Base-by-base conservation (phyloP, 371 early-diverging fungal genomes). In the Lichtheimia ramosa region DNA sequence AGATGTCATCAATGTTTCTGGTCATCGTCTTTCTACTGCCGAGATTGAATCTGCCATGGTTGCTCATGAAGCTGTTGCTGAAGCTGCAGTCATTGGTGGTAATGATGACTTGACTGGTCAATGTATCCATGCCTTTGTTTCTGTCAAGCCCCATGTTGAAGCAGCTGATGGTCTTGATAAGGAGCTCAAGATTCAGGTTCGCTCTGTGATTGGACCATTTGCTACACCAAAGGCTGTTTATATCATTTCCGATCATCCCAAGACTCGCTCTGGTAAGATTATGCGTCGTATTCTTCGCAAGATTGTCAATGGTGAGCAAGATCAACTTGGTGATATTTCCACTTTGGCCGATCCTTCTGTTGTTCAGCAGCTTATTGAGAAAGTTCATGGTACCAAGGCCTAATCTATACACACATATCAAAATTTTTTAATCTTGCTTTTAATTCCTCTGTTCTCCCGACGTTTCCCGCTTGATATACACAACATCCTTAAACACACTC, bases 201-300 rank as follows among this genome's bases (percentile, higher is more conserved):
- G 97, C 54, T 86, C 83, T 50, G 86, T 85, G 61, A 97, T 99
- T 69, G 96, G 96, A 1, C 93, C 97, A 18, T 94, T 99, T 65
- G 96, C 97, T 15, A 84, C 91, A 12, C 96, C 98, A 18, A 95
- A 94, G 74, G 75, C 81, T 40, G 82, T 99, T 42, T 79, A 94
- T 62, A 62, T 97, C 55, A 87, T 91, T 16, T 83, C 79, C 21
- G 98, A 95, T 59, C 81, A 98, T 60, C 99, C 99, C 62, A 98
- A 99, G 81, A 99, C 99, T 13, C 86, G 98, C 7, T 92, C 92
- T 15, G 99, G 99, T 54, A 99, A 99, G 82, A 93, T 99, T 65
- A 92, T 96, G 87, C 84, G 96, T 23, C 86, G 99, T 54, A 88
- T 99, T 48, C 74, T 99, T 71, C 79, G 98, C 64, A 97, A 95